These are phyloP conservation scores for Nemania sp. DNA, from an alignment of 2,329 filamentous ascomycete genomes.

Conservation along the genomic window DNA sequence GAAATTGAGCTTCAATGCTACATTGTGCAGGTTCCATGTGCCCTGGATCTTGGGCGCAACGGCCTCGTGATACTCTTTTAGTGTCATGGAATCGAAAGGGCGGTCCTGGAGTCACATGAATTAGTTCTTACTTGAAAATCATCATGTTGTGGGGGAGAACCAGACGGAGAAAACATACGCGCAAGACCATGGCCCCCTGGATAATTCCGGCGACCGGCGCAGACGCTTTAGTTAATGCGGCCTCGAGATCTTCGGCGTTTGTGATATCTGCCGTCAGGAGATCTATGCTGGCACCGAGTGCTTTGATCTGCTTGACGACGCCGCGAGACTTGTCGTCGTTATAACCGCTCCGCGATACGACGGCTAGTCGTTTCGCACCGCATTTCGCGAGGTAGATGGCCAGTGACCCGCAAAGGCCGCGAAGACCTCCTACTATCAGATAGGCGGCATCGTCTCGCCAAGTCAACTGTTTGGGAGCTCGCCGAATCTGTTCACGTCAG, in stretches of 20 bases:
- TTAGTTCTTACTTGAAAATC: too few relatives aligned
- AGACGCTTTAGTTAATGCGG: conserved; percentile 11
- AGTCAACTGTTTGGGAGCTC: conserved; percentile 22
- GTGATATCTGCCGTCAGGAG: conserved; percentile 30
- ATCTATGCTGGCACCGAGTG: conserved; percentile 29
- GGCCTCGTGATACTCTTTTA: conserved; percentile 38
- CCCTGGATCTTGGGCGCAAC: conserved; percentile 44
- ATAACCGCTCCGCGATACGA: conserved; percentile 40
- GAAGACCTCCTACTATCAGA: conserved; percentile 44
- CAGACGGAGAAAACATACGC: too few relatives aligned
- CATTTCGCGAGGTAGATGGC: conserved; percentile 41
- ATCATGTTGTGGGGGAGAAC: too few relatives aligned
- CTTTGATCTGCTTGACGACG: conserved; percentile 29
- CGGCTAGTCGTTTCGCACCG: conserved; percentile 42
- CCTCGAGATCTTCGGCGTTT: conserved; percentile 18
- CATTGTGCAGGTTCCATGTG: conserved; percentile 46
- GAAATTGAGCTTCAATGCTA: conserved; percentile 17
- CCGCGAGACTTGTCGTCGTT: conserved; percentile 37
- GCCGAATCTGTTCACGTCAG: conserved; percentile 20
- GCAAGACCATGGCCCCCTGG: conserved; percentile 32
- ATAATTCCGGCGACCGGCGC: conserved; percentile 34
- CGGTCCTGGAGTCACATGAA: too few relatives aligned
- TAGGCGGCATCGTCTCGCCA: conserved; percentile 31
- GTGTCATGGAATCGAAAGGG: conserved; percentile 39
- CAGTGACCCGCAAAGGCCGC: conserved; percentile 44